These are phyloP conservation scores for Paspalum notatum DNA, from an alignment of 176 grass and related monocot species.

Conservation along the genomic window DNA sequence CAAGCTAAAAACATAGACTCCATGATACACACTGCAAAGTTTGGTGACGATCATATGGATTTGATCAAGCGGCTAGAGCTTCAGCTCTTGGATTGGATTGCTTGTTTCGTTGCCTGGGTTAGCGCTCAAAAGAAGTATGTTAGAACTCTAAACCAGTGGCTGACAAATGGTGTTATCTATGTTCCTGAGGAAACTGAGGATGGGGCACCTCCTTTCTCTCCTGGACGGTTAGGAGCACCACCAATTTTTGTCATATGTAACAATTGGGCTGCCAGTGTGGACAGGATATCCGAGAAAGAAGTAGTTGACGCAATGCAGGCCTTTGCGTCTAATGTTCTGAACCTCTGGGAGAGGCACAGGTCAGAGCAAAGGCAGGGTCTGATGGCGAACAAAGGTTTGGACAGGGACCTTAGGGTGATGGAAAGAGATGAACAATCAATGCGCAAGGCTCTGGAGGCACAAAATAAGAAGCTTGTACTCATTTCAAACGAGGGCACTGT, in stretches of 20 bases:
- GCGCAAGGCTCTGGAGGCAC: slow-evolving; percentile 77
- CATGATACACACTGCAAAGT: slow-evolving; percentile 56
- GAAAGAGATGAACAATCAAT: slow-evolving; percentile 81
- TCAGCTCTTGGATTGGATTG: slow-evolving; percentile 73
- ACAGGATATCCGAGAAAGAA: slow-evolving; percentile 66
- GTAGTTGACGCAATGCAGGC: slow-evolving; percentile 67
- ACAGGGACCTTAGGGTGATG: slow-evolving; percentile 66
- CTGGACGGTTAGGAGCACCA: slow-evolving; percentile 83
- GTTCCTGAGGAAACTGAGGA: slow-evolving; percentile 88
- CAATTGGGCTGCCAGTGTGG: slow-evolving; percentile 68
- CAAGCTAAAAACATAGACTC: slow-evolving; percentile 84
- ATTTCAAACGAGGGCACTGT: slow-evolving; percentile 56
- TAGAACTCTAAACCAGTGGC: slow-evolving; percentile 69
- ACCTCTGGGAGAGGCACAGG: slow-evolving; percentile 69
- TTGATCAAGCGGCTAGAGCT: slow-evolving; percentile 68
- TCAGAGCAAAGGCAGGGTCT: slow-evolving; percentile 72
- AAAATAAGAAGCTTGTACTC: slow-evolving; percentile 73
- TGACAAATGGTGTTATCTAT: slow-evolving; percentile 70
- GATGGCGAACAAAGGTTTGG: slow-evolving; percentile 83
- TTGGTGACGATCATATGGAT: slow-evolving; percentile 69
- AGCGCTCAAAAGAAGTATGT: slow-evolving; percentile 71
- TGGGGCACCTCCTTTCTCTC: slow-evolving; percentile 84
- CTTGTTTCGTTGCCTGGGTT: slow-evolving; percentile 79
- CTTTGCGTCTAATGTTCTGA: slow-evolving; percentile 61
- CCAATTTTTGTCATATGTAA: slow-evolving; percentile 89